These are phyloP conservation scores for Dalbergia oliveri DNA, from an alignment of 306 rosid species.

Conservation along the genomic window DNA sequence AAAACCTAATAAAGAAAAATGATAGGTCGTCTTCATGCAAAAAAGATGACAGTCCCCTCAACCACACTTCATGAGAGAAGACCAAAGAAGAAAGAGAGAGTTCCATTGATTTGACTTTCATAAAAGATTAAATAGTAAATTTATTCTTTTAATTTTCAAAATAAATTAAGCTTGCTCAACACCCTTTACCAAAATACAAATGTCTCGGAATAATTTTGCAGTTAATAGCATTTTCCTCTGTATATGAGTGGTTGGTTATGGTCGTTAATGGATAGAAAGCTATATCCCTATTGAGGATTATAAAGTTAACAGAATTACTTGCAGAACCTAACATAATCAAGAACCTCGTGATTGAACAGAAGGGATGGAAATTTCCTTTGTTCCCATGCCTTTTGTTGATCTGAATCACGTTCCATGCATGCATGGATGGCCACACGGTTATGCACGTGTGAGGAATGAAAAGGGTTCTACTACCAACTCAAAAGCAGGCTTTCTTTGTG, in stretches of 20 bases:
- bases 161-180: too few relatives aligned
- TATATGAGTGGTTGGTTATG: neutral
- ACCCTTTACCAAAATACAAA: too few relatives aligned
- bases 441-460: constrained; percentile 70
- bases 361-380: constrained; percentile 24
- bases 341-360: constrained; percentile 60
- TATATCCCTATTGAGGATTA: neutral
- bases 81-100: too few relatives aligned
- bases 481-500: constrained; percentile 33
- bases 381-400: constrained; percentile 45
- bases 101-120: too few relatives aligned
- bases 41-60: too few relatives aligned
- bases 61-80: too few relatives aligned
- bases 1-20: too few relatives aligned
- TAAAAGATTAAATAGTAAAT: too few relatives aligned
- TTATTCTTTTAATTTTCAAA: too few relatives aligned
- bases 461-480: constrained; percentile 55
- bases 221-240: neutral
- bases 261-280: neutral
- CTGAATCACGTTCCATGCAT: constrained; percentile 52
- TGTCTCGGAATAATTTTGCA: too few relatives aligned
- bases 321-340: constrained; percentile 35
- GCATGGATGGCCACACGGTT: constrained; percentile 42
- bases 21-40: too few relatives aligned
- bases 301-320: constrained; percentile 22